Base-by-base conservation (phyloP, 1,284 basidiomycete species). In the Mycosarcoma maydis region DNA sequence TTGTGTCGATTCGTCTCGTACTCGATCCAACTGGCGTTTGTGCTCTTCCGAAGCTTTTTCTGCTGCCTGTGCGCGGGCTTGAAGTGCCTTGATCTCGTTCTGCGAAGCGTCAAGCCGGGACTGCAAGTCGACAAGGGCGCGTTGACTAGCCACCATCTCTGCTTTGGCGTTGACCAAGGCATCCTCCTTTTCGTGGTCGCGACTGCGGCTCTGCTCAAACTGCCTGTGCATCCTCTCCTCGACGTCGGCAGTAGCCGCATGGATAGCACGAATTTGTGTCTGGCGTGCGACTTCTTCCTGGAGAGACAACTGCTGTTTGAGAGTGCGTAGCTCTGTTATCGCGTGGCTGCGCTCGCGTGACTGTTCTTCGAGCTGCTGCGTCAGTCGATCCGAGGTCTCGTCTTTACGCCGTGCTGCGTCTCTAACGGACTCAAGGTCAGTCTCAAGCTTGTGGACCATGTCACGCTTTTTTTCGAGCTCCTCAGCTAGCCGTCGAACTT, bases 401-500 rank as follows among this genome's bases (percentile, higher is more conserved):
- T 52, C 49, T 10, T 49, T 48, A 23, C 45, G 41, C 8, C 46
- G 41, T 5, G 51, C 59, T 27, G 57, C 55, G 7, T 49, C 49
- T 23, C 49, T 27, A 33, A 37, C 46, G 10, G 54, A 27, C 7
- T 36, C 39, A 29, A 69, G 22, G 16, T 64, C 59, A 6, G 27
- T 13, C n/a, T 69, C 55, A 27, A 64, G 51, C 36, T 59, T 54
- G 22, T 46, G 51, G 2, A 68, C 37, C 26, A 50, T 36, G 13
- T 68, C 54, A 9, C 61, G 57, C 32, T 60, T 58, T 11, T 33
- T 40, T 10, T 57, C 57, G 11, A 66, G 42, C 32, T 71, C 61
- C 16, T 61, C 61, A 22, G 43, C 45, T 2, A 65, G 57, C 24
- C 53, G 49, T 16, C 54, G 56, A 6, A 71, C 43, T 52, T 72